Conservation (phyloP, 75 land plant genomes). For the Pinus tabuliformis region DNA sequence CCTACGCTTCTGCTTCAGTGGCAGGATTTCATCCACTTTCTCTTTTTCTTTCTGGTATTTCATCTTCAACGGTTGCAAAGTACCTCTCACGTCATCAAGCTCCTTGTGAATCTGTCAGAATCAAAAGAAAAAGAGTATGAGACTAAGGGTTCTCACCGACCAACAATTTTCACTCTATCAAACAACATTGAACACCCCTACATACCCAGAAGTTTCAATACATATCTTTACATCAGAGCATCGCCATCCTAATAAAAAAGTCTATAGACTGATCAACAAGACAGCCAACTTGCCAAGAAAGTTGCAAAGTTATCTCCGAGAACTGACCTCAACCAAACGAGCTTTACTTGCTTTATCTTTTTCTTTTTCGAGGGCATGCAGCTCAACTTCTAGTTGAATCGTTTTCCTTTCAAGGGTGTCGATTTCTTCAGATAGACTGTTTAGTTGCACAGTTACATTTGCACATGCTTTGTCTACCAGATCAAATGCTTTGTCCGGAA, state of each 20-base stretch:
- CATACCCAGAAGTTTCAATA: no score
- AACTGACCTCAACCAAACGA: slow-evolving; percentile 22
- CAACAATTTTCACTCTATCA: no score
- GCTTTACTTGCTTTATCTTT: slow-evolving; percentile 99
- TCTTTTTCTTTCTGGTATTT: slow-evolving; percentile 89
- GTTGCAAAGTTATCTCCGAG: no score
- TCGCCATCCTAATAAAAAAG: no score
- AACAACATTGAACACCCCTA: no score
- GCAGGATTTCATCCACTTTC: slow-evolving; percentile 77
- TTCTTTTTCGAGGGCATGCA: slow-evolving; percentile 97
- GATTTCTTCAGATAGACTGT: slow-evolving; percentile 97
- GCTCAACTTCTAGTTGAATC: slow-evolving; percentile 87
- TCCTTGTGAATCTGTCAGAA: slow-evolving; percentile 52
- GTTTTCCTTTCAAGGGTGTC: slow-evolving; percentile 83
- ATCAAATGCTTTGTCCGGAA: slow-evolving; percentile 98
- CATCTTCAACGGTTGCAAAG: slow-evolving; percentile 82
- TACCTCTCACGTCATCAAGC: slow-evolving; percentile 72
- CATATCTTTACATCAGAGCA: no score
- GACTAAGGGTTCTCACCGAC: no score
- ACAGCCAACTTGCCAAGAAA: no score
- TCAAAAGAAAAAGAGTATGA: neutral
- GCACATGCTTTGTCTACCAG: slow-evolving; percentile 86
- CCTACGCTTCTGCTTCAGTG: slow-evolving; percentile 74
- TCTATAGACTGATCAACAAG: no score
- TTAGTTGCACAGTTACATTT: slow-evolving; percentile 71